phyloP scores from a whole-genome alignment of 805 yeast species.

The Candida qinlingensis region DNA sequence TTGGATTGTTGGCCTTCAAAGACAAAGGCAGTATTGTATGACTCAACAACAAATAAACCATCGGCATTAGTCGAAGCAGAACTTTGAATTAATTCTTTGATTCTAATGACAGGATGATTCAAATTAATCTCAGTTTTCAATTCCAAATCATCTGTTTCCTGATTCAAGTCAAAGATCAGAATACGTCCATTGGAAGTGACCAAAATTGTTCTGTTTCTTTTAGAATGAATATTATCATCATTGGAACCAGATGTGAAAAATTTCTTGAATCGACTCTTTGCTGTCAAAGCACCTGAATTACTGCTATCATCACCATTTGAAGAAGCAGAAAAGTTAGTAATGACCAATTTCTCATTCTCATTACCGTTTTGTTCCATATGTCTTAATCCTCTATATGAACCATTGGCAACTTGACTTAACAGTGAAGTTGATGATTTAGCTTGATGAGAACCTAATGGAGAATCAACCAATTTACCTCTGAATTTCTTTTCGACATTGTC shows the following conservation, averaged over 20 bases:
- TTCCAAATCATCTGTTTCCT: conserved; percentile 37
- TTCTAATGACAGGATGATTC: conserved; percentile 43
- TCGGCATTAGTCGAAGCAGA: conserved; percentile 28
- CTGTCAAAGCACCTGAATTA: conserved; percentile 9
- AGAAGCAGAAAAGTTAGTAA: conserved; percentile 16
- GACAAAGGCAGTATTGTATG: conserved; percentile 47
- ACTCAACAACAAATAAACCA: conserved; percentile 49
- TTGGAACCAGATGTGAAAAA: conserved; percentile 15
- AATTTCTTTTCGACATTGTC: conserved; percentile 51
- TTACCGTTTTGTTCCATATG: conserved; percentile 25
- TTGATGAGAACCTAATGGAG: conserved; percentile 44
- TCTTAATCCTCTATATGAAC: conserved; percentile 38
- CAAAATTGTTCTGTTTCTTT: conserved; percentile 45
- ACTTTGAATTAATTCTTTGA: conserved; percentile 53
- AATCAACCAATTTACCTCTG: conserved; percentile 52
- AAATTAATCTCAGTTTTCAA: conserved; percentile 51
- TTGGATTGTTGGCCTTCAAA: conserved; percentile 52
- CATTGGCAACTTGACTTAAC: conserved; percentile 40
- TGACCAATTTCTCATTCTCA: conserved; percentile 28
- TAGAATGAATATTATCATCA: conserved; percentile 27
- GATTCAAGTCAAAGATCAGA: conserved; percentile 39
- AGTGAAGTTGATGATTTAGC: conserved; percentile 34
- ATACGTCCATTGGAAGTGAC: conserved; percentile 63
- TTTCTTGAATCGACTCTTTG: conserved; percentile 21
- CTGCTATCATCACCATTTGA: conserved; percentile 14